phyloP scores from a whole-genome alignment of 2,329 filamentous ascomycete genomes.

The Trichoderma harzianum region DNA sequence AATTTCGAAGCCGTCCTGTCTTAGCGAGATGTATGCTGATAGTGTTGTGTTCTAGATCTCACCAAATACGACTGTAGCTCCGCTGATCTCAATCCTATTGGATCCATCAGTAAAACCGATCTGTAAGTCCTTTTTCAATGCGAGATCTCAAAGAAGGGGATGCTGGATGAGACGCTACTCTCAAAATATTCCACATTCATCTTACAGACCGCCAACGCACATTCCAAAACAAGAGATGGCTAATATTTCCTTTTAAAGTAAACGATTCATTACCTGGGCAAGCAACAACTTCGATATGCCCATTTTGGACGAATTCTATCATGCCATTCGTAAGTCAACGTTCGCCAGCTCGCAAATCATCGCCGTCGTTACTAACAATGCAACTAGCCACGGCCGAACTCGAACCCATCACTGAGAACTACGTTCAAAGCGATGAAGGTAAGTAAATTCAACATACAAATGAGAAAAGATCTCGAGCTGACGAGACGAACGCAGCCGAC shows the following conservation, averaged over 20 bases:
- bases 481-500: conserved; percentile 23
- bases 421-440: conserved; percentile 6
- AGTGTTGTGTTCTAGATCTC: not conserved
- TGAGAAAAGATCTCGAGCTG: not conserved
- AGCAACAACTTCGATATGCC: conserved; percentile 55
- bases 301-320: conserved; percentile 61
- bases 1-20: not conserved
- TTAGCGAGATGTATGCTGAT: not conserved
- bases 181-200: not conserved
- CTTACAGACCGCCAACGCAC: not conserved
- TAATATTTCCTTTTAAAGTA: conserved; percentile 32
- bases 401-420: not conserved
- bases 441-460: conserved; percentile 25
- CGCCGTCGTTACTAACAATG: not conserved
- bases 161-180: not conserved
- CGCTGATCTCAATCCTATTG: conserved; percentile 56
- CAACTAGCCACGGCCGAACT: not conserved
- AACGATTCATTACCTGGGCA: conserved; percentile 58
- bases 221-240: not conserved
- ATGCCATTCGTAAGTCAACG: conserved; percentile 44
- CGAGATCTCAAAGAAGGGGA: not conserved
- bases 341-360: not conserved
- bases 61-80: conserved; percentile 45
- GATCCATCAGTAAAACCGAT: conserved; percentile 57
- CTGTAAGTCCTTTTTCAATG: conserved; percentile 30